A percentile compares a stretch with the other conserved stretches of the same genome.
phyloP scores from a whole-genome alignment of 1,139 yeast species.

The Pichia norvegensis region DNA sequence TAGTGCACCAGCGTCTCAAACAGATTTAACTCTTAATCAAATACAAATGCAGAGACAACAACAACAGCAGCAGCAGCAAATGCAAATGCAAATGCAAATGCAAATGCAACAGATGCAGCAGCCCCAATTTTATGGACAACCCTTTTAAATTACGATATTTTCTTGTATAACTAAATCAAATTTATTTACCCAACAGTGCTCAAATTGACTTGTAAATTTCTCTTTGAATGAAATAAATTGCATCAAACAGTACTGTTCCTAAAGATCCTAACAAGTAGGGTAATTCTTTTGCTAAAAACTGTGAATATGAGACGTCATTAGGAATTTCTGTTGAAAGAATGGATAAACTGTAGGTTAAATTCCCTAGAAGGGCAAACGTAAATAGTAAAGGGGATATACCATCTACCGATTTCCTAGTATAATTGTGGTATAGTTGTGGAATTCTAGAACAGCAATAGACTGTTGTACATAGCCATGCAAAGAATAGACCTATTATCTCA shows the following conservation, averaged over 20 bases:
- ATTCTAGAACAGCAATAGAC: slow-evolving; percentile 72
- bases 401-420: slow-evolving; percentile 69
- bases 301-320: slow-evolving; percentile 31
- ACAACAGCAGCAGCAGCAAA: slow-evolving; percentile 9
- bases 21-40: slow-evolving; percentile 21
- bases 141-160: slow-evolving; percentile 19
- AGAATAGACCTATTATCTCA: slow-evolving; percentile 37
- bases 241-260: slow-evolving; percentile 77
- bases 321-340: slow-evolving; percentile 34
- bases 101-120: slow-evolving; percentile 18
- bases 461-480: slow-evolving; percentile 77
- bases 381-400: slow-evolving; percentile 81
- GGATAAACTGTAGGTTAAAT: slow-evolving; percentile 67
- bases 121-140: slow-evolving; percentile 13
- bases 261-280: slow-evolving; percentile 83
- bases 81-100: slow-evolving; percentile 26
- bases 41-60: slow-evolving; percentile 18
- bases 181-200: background rate
- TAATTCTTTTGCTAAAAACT: slow-evolving; percentile 58
- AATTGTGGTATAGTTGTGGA: slow-evolving; percentile 80
- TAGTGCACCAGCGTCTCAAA: background rate
- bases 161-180: slow-evolving; percentile 1
- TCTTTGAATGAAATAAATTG: slow-evolving; percentile 64
- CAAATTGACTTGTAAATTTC: slow-evolving; percentile 20
- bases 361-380: slow-evolving; percentile 71